These are phyloP conservation scores for Wickerhamomyces canadensis DNA, from an alignment of 805 yeast genomes.

Conservation along the genomic window DNA sequence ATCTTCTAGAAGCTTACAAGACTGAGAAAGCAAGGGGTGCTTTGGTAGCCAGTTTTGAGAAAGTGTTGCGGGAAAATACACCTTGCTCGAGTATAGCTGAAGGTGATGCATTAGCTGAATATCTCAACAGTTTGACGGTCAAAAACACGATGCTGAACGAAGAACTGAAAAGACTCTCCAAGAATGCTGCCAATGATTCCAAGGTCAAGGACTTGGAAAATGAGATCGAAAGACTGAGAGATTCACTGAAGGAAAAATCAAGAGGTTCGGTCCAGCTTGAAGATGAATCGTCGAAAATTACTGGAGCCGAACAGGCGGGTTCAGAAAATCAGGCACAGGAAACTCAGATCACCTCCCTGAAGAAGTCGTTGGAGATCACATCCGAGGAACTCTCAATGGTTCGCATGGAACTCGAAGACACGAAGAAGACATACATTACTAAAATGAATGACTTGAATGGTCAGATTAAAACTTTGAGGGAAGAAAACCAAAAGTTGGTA, in stretches of 20 bases:
- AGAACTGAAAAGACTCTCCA: slow-evolving; percentile 48
- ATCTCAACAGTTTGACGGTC: slow-evolving; percentile 54
- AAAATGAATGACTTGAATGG: slow-evolving; percentile 9
- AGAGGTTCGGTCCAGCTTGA: too few species aligned
- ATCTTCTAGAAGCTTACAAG: slow-evolving; percentile 78
- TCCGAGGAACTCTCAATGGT: background rate
- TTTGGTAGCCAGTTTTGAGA: slow-evolving; percentile 59
- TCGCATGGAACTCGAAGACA: background rate
- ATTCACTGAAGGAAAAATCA: slow-evolving; percentile 4
- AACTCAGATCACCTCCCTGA: background rate
- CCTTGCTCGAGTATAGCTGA: slow-evolving; percentile 76
- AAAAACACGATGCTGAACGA: slow-evolving; percentile 56
- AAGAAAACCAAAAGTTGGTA: too few species aligned
- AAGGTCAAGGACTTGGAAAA: slow-evolving; percentile 8
- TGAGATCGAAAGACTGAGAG: slow-evolving; percentile 7
- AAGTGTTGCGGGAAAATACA: slow-evolving; percentile 67
- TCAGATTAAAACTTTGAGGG: too few species aligned
- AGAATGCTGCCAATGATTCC: slow-evolving; percentile 7
- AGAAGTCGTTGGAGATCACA: background rate
- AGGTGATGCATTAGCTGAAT: slow-evolving; percentile 63
- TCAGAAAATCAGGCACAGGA: background rate
- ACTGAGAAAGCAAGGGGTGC: slow-evolving; percentile 65
- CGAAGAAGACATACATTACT: slow-evolving; percentile 1
- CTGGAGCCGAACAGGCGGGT: too few species aligned
- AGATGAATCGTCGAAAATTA: too few species aligned